phyloP scores from a whole-genome alignment of 371 early-diverging fungal genomes.

The Chytridiales sp. region DNA sequence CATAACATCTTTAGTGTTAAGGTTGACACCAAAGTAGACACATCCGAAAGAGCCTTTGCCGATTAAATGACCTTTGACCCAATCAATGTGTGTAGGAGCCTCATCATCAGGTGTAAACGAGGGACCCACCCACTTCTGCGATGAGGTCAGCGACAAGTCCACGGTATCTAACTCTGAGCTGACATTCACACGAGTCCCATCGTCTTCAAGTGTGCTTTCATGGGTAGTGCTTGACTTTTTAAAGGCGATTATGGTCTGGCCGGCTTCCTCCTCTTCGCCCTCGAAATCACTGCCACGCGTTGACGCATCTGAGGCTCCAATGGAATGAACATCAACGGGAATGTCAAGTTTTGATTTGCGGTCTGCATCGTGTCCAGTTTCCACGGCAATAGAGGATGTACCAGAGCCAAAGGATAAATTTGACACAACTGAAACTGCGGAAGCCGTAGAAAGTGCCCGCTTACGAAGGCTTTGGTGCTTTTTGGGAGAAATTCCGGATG shows the following conservation, averaged over 20 bases:
- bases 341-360: too few relatives aligned
- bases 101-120: slow-evolving; percentile 14
- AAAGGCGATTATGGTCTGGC: background rate
- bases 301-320: too few relatives aligned
- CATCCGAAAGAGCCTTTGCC: slow-evolving; percentile 97
- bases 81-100: slow-evolving; percentile 14
- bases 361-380: too few relatives aligned
- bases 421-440: too few relatives aligned
- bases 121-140: background rate
- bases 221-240: background rate
- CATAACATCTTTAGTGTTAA: slow-evolving; percentile 78
- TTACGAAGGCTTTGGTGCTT: too few relatives aligned
- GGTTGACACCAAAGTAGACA: slow-evolving; percentile 91
- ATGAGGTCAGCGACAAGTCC: background rate
- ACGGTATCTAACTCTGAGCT: background rate
- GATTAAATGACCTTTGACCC: slow-evolving; percentile 71
- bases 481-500: too few relatives aligned
- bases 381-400: too few relatives aligned
- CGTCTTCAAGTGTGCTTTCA: background rate
- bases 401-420: too few relatives aligned
- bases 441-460: too few relatives aligned
- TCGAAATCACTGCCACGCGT: background rate
- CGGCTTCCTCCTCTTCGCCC: background rate
- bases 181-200: background rate
- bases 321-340: too few relatives aligned